These are phyloP conservation scores for Metschnikowia arizonensis DNA, from an alignment of 805 yeast species.

Conservation along the genomic window DNA sequence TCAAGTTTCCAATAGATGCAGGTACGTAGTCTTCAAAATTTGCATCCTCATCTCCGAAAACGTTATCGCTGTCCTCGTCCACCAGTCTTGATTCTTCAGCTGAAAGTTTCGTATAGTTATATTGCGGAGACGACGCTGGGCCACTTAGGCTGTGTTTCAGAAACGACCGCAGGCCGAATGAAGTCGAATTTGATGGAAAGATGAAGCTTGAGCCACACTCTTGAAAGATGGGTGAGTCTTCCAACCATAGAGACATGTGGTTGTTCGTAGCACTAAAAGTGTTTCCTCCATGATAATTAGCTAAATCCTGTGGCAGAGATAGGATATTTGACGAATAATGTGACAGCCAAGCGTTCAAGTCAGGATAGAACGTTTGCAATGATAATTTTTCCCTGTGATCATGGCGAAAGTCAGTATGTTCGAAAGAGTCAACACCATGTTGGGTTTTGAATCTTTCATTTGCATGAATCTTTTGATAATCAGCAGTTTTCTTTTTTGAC, in stretches of 20 bases:
- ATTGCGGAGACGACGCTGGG: not conserved
- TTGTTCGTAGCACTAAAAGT: not conserved
- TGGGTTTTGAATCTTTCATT: not conserved
- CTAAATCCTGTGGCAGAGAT: not conserved
- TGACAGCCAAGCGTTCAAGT: conserved; percentile 1
- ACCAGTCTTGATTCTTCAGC: conserved; percentile 7
- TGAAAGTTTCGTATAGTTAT: not conserved
- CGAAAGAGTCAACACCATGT: not conserved
- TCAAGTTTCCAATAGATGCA: conserved; percentile 67
- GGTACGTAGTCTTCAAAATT: conserved; percentile 80
- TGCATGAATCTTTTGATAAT: not conserved
- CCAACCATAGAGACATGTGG: not conserved
- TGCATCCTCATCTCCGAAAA: conserved; percentile 25
- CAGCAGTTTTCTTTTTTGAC: not conserved
- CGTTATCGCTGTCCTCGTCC: conserved; percentile 34
- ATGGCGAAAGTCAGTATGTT: not conserved
- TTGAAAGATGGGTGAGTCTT: conserved; percentile 1
- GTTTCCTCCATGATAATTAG: not conserved
- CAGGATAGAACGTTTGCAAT: not conserved
- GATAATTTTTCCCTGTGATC: not conserved
- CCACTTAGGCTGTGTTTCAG: not conserved
- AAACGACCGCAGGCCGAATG: not conserved
- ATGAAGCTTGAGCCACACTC: not conserved
- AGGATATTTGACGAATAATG: conserved; percentile 1
- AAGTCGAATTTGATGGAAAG: not conserved